Base-by-base conservation (phyloP, 805 yeast genomes). In the Saturnispora diversa region DNA sequence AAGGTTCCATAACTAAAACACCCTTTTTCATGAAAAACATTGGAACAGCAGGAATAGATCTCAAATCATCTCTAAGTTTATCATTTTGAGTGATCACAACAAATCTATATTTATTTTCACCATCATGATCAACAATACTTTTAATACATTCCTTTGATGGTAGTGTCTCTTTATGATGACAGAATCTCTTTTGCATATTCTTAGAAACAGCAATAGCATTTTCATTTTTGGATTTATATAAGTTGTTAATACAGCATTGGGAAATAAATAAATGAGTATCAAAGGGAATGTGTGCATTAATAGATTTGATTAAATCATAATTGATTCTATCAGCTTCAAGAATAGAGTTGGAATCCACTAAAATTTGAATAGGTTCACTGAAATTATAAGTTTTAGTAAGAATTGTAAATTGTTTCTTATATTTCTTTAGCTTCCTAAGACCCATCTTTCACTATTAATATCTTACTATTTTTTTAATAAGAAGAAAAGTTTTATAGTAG, bases 1-100 rank as follows among this genome's bases (percentile, higher is more conserved):
- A 64, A 6, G 97, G 96, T 61, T 92, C 98, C 92, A 92, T 77
- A 21, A 92, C 79, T 90, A 92, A 84, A 13, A 92, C 98, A 1
- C 95, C 77, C 45, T 96, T 70, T 54, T 83, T 80, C 75, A 92
- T 77, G 58, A 83, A 88, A 8, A 90, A 66, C 48, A 92, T 60
- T 1, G 98, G 98, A 1, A 86, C 82, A 10, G 96, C 98, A 1
- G 98, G 94, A 9, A 87, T 68, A 23, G 66, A 66, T 49, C 97
- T 71, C 45, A 92, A 66, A 35, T 67, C 65, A 42, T 75, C 72
- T 50, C 98, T 72, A 39, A 88, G 65, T 21, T 73, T 69, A 19
- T 75, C 72, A 51, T 84, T 77, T 55, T 88, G 97, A 0, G 90
- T 73, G 1, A 94, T 97, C 10, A 92, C 84, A 22, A 85, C 70